These are phyloP conservation scores for Cenchrus americanus DNA, from an alignment of 176 grass and related monocot species.

Conservation along the genomic window DNA sequence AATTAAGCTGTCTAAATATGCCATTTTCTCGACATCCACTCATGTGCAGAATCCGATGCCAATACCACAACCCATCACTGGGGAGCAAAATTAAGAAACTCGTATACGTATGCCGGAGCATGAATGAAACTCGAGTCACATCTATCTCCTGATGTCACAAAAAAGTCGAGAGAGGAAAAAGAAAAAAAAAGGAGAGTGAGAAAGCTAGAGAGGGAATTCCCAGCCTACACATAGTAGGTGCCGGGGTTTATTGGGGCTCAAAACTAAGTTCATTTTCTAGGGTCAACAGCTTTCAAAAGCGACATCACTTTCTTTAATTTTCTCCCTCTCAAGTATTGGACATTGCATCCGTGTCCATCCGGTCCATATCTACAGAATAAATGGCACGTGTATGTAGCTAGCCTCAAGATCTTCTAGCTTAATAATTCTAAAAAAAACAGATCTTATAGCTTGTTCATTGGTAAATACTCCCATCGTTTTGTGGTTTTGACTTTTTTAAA, in stretches of 20 bases:
- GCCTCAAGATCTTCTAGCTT: slow-evolving; percentile 13
- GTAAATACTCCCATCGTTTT: background rate
- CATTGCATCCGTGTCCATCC: background rate
- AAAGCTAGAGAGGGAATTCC: background rate
- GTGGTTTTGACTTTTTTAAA: too few species aligned
- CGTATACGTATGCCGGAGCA: background rate
- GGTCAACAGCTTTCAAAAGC: slow-evolving; percentile 35
- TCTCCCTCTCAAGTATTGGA: background rate
- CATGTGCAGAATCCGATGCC: slow-evolving; percentile 12
- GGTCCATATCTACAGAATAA: slow-evolving; percentile 43
- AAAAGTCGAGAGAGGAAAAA: slow-evolving; percentile 13
- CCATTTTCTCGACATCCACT: slow-evolving; percentile 4
- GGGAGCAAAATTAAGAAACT: slow-evolving; percentile 26
- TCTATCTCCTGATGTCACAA: slow-evolving; percentile 17
- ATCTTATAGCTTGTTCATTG: background rate
- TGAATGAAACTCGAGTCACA: slow-evolving; percentile 28
- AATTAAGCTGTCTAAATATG: background rate
- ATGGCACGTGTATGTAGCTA: background rate
- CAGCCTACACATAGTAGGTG: background rate
- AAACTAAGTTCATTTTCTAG: background rate
- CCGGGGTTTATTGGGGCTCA: background rate
- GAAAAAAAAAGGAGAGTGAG: background rate
- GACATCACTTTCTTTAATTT: background rate
- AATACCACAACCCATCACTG: slow-evolving; percentile 26
- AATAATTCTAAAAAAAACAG: too few species aligned